Evolutionary conservation across 768 basidiomycete genomes (phyloP).

Genomic region (Boletus reticulatus): DNA sequence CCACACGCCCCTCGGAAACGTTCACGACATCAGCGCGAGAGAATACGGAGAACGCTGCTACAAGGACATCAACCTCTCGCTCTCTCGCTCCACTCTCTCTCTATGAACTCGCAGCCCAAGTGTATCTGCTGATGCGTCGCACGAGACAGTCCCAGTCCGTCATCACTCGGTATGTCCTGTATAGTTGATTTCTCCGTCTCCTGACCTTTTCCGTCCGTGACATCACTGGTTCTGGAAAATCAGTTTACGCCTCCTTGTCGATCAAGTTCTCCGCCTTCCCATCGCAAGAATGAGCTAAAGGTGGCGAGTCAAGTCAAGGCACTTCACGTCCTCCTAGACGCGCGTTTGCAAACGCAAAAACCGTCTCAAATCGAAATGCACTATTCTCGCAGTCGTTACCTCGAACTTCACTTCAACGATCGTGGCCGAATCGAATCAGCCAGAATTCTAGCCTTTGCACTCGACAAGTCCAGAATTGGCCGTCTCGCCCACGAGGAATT

Average conservation of each 20-base stretch:
- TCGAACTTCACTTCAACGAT: constrained; percentile 84
- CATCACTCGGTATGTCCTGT: too few relatives aligned
- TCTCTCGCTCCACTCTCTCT: constrained; percentile 54
- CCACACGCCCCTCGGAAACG: too few relatives aligned
- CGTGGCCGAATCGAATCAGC: constrained; percentile 74
- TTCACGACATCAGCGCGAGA: too few relatives aligned
- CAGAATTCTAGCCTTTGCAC: constrained; percentile 75
- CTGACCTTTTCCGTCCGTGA: constrained; percentile 43
- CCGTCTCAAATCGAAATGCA: constrained; percentile 80
- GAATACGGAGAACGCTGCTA: constrained; percentile 84
- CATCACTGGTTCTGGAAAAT: constrained; percentile 87
- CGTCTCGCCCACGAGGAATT: constrained; percentile 78
- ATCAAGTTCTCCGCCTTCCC: constrained; percentile 80
- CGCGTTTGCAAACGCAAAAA: constrained; percentile 93
- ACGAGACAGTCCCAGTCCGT: constrained; percentile 75
- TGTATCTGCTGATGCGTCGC: constrained; percentile 81
- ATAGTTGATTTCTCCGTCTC: too few relatives aligned
- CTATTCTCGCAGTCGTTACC: constrained; percentile 74
- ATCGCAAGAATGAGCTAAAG: constrained; percentile 70
- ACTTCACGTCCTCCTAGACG: constrained; percentile 71
- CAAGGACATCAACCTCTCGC: constrained; percentile 62
- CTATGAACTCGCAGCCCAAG: constrained; percentile 82
- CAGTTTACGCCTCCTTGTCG: constrained; percentile 72
- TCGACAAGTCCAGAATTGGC: constrained; percentile 85
- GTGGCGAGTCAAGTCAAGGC: constrained; percentile 77